Conservation (phyloP, 2,329 filamentous ascomycete species). For the Epichloe scottii region DNA sequence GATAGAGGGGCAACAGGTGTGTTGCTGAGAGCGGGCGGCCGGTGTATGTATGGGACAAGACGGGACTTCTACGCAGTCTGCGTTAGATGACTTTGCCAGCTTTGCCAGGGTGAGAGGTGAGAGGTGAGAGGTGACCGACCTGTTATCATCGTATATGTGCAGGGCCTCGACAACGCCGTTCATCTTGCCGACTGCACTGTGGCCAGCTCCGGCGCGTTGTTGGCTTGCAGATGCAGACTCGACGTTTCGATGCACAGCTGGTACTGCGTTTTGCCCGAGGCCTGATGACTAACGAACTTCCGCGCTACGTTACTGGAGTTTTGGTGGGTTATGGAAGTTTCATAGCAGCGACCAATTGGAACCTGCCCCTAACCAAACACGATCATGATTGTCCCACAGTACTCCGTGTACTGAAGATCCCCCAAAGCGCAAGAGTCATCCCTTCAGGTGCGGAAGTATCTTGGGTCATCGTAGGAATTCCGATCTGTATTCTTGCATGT, state of each 20-base stretch:
- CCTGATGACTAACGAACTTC: no score
- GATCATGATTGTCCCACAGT: no score
- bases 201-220: constrained; percentile 1
- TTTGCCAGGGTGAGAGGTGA: neutral
- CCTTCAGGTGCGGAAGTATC: no score
- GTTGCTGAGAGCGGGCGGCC: constrained; percentile 66
- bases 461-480: no score
- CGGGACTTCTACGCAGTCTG: constrained; percentile 50
- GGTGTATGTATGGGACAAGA: constrained; percentile 83
- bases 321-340: neutral
- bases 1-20: constrained; percentile 73
- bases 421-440: no score
- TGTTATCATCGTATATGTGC: constrained; percentile 93
- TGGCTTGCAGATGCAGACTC: neutral
- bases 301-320: neutral
- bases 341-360: no score
- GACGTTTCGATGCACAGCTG: neutral
- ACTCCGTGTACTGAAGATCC: no score
- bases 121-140: constrained; percentile 40
- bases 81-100: constrained; percentile 12
- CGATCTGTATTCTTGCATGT: no score
- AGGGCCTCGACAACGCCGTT: constrained; percentile 85
- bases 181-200: constrained; percentile 40
- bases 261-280: no score
- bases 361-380: no score